Base-by-base conservation (phyloP, 2,329 filamentous ascomycete species). In the Myriosclerotinia duriaeana region DNA sequence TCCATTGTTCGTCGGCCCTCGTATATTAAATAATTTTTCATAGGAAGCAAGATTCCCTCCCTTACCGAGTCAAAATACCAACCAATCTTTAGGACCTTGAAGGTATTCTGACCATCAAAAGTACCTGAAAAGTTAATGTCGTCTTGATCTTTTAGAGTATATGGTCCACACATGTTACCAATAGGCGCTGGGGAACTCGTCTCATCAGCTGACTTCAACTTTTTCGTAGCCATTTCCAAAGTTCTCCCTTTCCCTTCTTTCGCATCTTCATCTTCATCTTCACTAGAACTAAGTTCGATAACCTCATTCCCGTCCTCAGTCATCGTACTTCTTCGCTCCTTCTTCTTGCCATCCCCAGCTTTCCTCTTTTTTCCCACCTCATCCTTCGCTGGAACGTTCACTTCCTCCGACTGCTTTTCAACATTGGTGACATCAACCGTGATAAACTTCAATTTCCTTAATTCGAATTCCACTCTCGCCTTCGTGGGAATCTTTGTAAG, bases 401-500 rank as follows among this genome's bases (percentile, higher is more conserved):
- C 53, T 40, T 46, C 20, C 15, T 30, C 22, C n/a, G 6, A 14
- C 3, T 20, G 44, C 36, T n/a, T 11, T 9, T 42, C 50, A 38
- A 26, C 2, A n/a, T 30, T 20, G 22, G 55, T 30, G 17, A 53
- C 64, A 44, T 61, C 54, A n/a, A 61, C 17, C n/a, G 60, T 64
- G 12, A 20, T 34, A 17, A 64, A 42, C 20, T 64, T 64, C 34
- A 53, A 22, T 34, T 40, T 64, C 36, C 53, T 63, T 36, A 66
- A 34, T 17, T 66, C 65, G 15, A 64, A 64, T 48, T 66, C 30
- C 0, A 92, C 92, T 22, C 94, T 84, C 72, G 87, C 84, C 70
- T 85, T 88, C 65, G 86, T 88, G 0, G 82, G 82, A 44, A 96
- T 83, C 71, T 88, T 91, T 2, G 90, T 92, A 40, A 98, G 76